Evolutionary conservation across 2,329 filamentous ascomycete genomes (phyloP).

Genomic region (Teratosphaeria gauchensis): DNA sequence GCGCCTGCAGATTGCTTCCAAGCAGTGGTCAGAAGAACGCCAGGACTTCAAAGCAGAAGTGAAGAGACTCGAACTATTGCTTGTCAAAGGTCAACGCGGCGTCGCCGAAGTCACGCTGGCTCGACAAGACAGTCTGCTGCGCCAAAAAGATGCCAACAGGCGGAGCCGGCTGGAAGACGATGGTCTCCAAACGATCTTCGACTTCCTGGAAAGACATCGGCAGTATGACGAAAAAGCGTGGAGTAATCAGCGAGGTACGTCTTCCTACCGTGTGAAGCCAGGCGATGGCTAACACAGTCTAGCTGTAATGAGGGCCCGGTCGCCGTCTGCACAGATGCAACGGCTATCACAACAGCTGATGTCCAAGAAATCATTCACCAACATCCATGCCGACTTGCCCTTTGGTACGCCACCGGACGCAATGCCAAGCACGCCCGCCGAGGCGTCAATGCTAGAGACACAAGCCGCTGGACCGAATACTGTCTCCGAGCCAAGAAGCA

Average conservation of each 20-base stretch:
- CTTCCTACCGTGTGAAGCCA: background rate
- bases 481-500: slow-evolving; percentile 4
- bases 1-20: slow-evolving; percentile 22
- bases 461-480: slow-evolving; percentile 3
- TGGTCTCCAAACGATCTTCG: slow-evolving; percentile 23
- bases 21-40: slow-evolving; percentile 25
- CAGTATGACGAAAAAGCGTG: slow-evolving; percentile 15
- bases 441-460: slow-evolving; percentile 14
- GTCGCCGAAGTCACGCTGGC: slow-evolving; percentile 33
- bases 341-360: slow-evolving; percentile 31
- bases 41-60: slow-evolving; percentile 32
- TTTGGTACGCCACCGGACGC: slow-evolving; percentile 25
- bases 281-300: slow-evolving; percentile 8
- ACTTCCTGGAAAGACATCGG: slow-evolving; percentile 22
- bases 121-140: slow-evolving; percentile 32
- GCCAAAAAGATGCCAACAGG: slow-evolving; percentile 15
- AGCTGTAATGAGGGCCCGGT: slow-evolving; percentile 23
- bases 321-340: slow-evolving; percentile 31
- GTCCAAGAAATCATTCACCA: slow-evolving; percentile 24
- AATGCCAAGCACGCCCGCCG: slow-evolving; percentile 13
- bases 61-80: slow-evolving; percentile 35
- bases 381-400: slow-evolving; percentile 21
- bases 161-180: slow-evolving; percentile 9
- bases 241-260: slow-evolving; percentile 23
- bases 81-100: slow-evolving; percentile 31